A percentile compares a stretch with the other conserved stretches of the same genome.
Conservation (phyloP, 2,329 filamentous ascomycete genomes). For the Phaeosphaeria sp. region DNA sequence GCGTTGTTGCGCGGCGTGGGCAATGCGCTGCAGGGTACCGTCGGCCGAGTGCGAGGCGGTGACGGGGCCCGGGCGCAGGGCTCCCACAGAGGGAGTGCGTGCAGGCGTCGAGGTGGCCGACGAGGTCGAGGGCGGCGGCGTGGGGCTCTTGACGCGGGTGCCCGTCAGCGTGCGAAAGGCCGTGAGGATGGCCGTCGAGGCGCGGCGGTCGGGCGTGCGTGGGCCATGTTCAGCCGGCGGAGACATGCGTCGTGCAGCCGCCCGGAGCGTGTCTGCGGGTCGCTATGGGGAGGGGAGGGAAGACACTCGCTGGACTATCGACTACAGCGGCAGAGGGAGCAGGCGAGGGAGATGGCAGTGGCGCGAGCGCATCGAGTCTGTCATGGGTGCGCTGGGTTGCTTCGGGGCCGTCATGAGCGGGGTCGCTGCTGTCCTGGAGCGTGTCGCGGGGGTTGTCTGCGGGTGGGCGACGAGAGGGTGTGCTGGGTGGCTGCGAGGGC, state of each 20-base stretch:
- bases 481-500: not conserved
- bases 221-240: slow-evolving; percentile 43
- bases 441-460: not conserved
- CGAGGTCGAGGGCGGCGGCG: slow-evolving; percentile 39
- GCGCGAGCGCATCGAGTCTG: slow-evolving; percentile 21
- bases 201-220: slow-evolving; percentile 47
- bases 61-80: slow-evolving; percentile 25
- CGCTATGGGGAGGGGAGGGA: not conserved
- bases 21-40: slow-evolving; percentile 34
- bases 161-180: slow-evolving; percentile 47
- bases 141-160: slow-evolving; percentile 43
- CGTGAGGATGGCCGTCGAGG: slow-evolving; percentile 47
- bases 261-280: not conserved
- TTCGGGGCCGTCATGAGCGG: slow-evolving; percentile 18
- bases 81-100: slow-evolving; percentile 36
- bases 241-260: slow-evolving; percentile 43
- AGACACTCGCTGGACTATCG: too few species aligned
- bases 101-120: slow-evolving; percentile 39
- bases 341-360: slow-evolving; percentile 15
- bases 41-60: slow-evolving; percentile 34
- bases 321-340: slow-evolving; percentile 3
- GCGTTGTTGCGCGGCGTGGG: slow-evolving; percentile 25
- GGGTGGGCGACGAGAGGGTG: not conserved
- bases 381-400: slow-evolving; percentile 16
- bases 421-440: slow-evolving; percentile 5